Percentiles rank a stretch among this genome's conserved stretches.
phyloP scores from a whole-genome alignment of 805 yeast species.

The Starmerella bombicola region DNA sequence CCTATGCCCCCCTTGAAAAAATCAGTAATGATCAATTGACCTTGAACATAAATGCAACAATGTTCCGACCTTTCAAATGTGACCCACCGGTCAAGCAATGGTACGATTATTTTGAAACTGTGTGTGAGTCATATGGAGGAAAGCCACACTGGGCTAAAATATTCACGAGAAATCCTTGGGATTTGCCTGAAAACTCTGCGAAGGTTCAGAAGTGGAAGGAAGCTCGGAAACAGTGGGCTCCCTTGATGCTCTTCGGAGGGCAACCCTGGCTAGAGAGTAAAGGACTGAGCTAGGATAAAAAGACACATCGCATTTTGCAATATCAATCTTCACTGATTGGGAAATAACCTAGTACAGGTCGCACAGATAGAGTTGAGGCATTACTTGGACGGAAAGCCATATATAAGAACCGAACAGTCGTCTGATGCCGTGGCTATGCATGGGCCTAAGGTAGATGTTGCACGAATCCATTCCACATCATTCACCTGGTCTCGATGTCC shows the following conservation, averaged over 20 bases:
- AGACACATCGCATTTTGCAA: too few species aligned
- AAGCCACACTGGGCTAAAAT: constrained; percentile 99
- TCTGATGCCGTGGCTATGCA: constrained; percentile 63
- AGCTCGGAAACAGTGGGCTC: constrained; percentile 60
- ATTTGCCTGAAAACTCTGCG: constrained; percentile 40
- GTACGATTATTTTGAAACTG: constrained; percentile 72
- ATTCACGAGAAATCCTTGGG: constrained; percentile 50
- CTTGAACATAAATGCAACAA: constrained; percentile 80
- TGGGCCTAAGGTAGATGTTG: not conserved
- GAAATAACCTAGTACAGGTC: not conserved
- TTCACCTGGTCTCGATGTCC: constrained; percentile 62
- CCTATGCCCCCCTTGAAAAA: constrained; percentile 37
- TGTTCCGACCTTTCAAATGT: constrained; percentile 83
- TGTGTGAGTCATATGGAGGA: constrained; percentile 68
- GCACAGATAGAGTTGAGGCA: not conserved
- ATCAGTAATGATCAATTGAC: constrained; percentile 68
- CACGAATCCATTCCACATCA: constrained; percentile 43
- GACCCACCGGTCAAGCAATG: constrained; percentile 60
- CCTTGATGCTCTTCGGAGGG: constrained; percentile 66
- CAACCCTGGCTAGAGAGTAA: constrained; percentile 77
- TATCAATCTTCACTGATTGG: not conserved
- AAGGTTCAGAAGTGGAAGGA: constrained; percentile 49
- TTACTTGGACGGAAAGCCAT: not conserved
- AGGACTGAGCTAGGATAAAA: constrained; percentile 38
- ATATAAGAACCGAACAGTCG: constrained; percentile 52